Conservation (phyloP, 768 basidiomycete genomes). For the Dioszegia hungarica region DNA sequence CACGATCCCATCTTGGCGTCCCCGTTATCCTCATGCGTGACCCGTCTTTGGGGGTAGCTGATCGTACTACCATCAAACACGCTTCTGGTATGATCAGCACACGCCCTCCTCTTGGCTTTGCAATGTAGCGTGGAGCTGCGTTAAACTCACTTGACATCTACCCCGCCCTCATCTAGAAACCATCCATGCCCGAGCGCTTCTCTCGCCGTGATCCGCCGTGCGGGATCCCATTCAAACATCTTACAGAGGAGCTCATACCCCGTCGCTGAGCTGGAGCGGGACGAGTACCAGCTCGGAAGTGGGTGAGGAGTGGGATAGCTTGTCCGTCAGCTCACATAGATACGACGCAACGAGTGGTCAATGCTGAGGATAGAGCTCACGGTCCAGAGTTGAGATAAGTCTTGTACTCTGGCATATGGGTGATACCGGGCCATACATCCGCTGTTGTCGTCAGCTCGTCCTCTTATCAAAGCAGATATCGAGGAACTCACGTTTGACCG, state of each 20-base stretch:
- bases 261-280: constrained; percentile 44
- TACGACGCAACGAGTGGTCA: no score
- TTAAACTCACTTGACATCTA: constrained; percentile 80
- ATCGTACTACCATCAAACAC: constrained; percentile 66
- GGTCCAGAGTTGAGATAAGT: constrained; percentile 33
- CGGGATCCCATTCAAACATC: constrained; percentile 87
- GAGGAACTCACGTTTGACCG: constrained; percentile 64
- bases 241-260: constrained; percentile 80
- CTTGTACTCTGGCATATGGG: constrained; percentile 79
- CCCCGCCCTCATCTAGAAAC: constrained; percentile 86
- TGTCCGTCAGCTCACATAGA: constrained; percentile 4
- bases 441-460: constrained; percentile 63
- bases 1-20: constrained; percentile 49
- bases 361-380: no score
- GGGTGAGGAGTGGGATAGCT: constrained; percentile 59
- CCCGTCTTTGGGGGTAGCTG: constrained; percentile 76
- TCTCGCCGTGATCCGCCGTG: constrained; percentile 72
- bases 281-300: constrained; percentile 63
- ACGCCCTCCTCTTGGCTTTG: neutral
- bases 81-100: constrained; percentile 50
- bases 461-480: neutral
- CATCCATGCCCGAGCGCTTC: constrained; percentile 79
- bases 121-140: no score
- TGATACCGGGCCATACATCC: constrained; percentile 82
- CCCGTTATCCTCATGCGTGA: constrained; percentile 75